These are phyloP conservation scores for Rehmannia glutinosa DNA, from an alignment of 257 asterid species.

Conservation along the genomic window DNA sequence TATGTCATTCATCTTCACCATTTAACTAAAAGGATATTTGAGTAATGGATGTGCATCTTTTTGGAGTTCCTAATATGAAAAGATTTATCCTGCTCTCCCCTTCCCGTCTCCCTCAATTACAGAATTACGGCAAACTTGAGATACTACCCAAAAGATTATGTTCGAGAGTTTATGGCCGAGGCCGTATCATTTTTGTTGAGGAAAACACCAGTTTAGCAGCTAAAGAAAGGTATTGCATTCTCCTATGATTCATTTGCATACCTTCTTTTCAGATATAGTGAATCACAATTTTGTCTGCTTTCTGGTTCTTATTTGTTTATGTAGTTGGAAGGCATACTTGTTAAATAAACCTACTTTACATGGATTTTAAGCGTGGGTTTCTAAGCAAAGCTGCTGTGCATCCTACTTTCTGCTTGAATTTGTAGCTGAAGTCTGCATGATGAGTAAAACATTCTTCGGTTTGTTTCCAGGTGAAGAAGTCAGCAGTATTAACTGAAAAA, in stretches of 20 bases:
- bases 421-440: not conserved
- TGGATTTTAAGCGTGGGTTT: not conserved
- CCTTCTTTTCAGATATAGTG: not conserved
- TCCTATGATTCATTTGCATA: not conserved
- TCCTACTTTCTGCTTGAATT: not conserved
- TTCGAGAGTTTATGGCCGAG: slow-evolving; percentile 84
- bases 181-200: slow-evolving; percentile 75
- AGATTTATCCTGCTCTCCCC: not conserved
- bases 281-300: not conserved
- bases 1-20: not conserved
- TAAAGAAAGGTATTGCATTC: slow-evolving; percentile 55
- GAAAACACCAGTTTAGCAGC: slow-evolving; percentile 58
- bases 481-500: not conserved
- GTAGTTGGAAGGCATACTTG: not conserved
- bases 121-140: slow-evolving; percentile 66
- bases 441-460: not conserved
- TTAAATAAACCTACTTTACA: not conserved
- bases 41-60: not conserved
- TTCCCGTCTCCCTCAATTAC: slow-evolving; percentile 18
- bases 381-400: not conserved
- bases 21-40: not conserved
- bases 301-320: not conserved
- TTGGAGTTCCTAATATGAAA: not conserved
- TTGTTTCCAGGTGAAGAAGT: not conserved
- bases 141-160: slow-evolving; percentile 68